Evolutionary conservation across 768 basidiomycete genomes (phyloP).

Genomic region (Kwoniella sp.): DNA sequence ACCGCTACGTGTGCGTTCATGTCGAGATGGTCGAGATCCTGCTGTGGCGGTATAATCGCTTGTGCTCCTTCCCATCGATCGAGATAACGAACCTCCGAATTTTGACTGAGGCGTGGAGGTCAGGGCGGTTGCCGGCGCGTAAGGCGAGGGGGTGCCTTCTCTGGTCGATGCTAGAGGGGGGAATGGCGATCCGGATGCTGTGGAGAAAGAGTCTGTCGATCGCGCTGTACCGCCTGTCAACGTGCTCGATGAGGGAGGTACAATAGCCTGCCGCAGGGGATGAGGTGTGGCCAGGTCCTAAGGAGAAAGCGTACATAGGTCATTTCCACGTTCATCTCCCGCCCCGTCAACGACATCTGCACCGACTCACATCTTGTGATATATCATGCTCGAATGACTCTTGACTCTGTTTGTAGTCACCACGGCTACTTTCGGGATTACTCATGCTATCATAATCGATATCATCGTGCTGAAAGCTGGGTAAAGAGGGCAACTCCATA

Average conservation of each 20-base stretch:
- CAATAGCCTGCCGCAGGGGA: conserved; percentile 26
- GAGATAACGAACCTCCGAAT: conserved; percentile 32
- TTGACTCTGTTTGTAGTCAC: conserved; percentile 9
- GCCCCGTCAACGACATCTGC: background rate
- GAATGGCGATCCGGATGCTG: conserved; percentile 37
- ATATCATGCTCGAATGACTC: background rate
- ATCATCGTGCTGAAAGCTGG: conserved; percentile 48
- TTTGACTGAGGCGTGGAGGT: conserved; percentile 43
- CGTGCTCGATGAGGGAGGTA: conserved; percentile 12
- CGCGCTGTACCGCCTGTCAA: conserved; percentile 2
- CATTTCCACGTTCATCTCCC: background rate
- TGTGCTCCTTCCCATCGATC: conserved; percentile 17
- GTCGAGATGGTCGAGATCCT: conserved; percentile 7
- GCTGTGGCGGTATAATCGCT: conserved; percentile 2
- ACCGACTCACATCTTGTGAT: conserved; percentile 17
- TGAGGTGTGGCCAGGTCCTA: conserved; percentile 44
- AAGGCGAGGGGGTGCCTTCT: conserved; percentile 26
- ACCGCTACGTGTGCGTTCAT: conserved; percentile 24
- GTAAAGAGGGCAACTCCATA: conserved; percentile 48
- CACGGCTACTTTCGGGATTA: conserved; percentile 13
- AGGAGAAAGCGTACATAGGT: too few species aligned
- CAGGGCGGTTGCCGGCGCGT: conserved; percentile 24
- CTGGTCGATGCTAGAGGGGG: conserved; percentile 23
- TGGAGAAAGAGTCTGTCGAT: conserved; percentile 31
- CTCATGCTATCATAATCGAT: conserved; percentile 43